Percentiles rank a stretch among this genome's conserved stretches.
phyloP scores from a whole-genome alignment of 2,329 filamentous ascomycete genomes.

The Xylariaceae sp. region DNA sequence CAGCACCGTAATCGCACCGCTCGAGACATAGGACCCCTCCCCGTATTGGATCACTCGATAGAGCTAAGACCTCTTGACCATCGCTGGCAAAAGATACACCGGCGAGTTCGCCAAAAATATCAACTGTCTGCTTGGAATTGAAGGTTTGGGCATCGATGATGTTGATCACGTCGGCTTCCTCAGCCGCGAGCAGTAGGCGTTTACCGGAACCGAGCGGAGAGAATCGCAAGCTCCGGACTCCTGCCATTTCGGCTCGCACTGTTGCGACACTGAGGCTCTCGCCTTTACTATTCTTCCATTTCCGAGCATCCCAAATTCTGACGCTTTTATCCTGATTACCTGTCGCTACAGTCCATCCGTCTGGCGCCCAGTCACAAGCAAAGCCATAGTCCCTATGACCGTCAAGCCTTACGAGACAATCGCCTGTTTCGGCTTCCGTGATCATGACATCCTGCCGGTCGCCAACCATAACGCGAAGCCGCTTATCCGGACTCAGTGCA shows the following conservation, averaged over 20 bases:
- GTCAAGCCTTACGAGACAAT: slow-evolving; percentile 51
- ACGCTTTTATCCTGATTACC: slow-evolving; percentile 71
- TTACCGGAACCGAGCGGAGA: slow-evolving; percentile 66
- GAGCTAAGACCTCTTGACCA: slow-evolving; percentile 63
- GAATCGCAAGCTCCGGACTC: slow-evolving; percentile 66
- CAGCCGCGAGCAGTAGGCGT: slow-evolving; percentile 65
- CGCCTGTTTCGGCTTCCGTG: slow-evolving; percentile 63
- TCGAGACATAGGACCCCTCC: slow-evolving; percentile 65
- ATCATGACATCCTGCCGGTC: slow-evolving; percentile 64
- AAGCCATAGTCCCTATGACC: slow-evolving; percentile 70
- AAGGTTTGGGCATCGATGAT: slow-evolving; percentile 66
- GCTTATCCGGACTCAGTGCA: slow-evolving; percentile 65
- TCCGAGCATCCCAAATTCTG: slow-evolving; percentile 72
- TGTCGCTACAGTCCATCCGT: slow-evolving; percentile 72
- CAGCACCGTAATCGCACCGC: slow-evolving; percentile 39
- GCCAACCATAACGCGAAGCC: slow-evolving; percentile 68
- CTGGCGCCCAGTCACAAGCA: slow-evolving; percentile 74
- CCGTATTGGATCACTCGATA: slow-evolving; percentile 61
- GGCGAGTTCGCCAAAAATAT: slow-evolving; percentile 71
- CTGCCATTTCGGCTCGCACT: slow-evolving; percentile 62
- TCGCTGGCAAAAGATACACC: slow-evolving; percentile 64
- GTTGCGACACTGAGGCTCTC: slow-evolving; percentile 46
- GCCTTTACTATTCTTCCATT: slow-evolving; percentile 56
- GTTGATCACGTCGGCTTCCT: slow-evolving; percentile 70
- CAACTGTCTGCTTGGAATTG: slow-evolving; percentile 62